Conservation (phyloP, 352 stramenopile genomes). For the Pythium sp. region DNA sequence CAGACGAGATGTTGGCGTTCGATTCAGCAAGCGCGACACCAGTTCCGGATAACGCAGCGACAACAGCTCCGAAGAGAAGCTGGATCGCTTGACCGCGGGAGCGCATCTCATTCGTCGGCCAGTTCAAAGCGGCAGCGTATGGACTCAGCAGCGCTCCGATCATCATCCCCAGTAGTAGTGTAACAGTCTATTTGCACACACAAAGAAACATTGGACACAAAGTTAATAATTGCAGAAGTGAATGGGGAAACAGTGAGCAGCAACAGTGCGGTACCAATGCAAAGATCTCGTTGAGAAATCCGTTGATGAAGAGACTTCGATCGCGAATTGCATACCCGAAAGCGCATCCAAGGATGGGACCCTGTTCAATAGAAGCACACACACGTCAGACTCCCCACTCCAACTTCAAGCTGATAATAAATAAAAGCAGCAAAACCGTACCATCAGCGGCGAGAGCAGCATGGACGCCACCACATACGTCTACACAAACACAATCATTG, state of each 20-base stretch:
- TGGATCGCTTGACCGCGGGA: constrained; percentile 73
- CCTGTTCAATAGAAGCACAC: constrained; percentile 22
- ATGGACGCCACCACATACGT: constrained; percentile 87
- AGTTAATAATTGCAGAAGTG: background rate
- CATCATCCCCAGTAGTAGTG: constrained; percentile 74
- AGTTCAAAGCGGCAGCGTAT: constrained; percentile 75
- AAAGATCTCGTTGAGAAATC: constrained; percentile 80
- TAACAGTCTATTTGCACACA: constrained; percentile 50
- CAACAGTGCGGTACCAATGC: constrained; percentile 43
- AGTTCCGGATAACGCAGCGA: constrained; percentile 72
- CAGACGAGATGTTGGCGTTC: constrained; percentile 86
- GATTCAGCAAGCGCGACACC: constrained; percentile 80
- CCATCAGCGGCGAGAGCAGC: constrained; percentile 86
- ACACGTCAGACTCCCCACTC: background rate
- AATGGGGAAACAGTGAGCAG: background rate
- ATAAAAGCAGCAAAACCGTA: constrained; percentile 15
- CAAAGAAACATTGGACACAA: background rate
- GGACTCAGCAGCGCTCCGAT: constrained; percentile 77
- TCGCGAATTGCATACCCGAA: constrained; percentile 82
- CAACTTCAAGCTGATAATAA: background rate
- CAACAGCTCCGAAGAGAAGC: constrained; percentile 76
- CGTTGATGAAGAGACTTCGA: constrained; percentile 80
- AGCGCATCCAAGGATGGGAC: constrained; percentile 77
- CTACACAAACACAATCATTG: constrained; percentile 26
- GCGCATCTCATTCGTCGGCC: constrained; percentile 83